These are phyloP conservation scores for Gliomastix tumulicola DNA, from an alignment of 2,329 filamentous ascomycete species.

Conservation along the genomic window DNA sequence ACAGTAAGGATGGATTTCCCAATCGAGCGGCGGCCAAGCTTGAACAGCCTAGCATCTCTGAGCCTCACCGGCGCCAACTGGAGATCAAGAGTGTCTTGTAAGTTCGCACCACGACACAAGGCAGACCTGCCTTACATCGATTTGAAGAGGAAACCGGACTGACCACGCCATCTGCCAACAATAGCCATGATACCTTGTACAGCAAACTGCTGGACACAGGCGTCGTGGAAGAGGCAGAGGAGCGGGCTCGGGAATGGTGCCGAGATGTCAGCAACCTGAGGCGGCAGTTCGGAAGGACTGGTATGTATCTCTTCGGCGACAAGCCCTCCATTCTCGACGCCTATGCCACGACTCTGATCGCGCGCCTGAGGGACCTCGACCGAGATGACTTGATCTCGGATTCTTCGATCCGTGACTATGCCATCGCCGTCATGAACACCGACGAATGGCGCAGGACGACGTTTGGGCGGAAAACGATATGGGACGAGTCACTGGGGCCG, in stretches of 20 bases:
- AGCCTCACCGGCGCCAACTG: constrained; percentile 16
- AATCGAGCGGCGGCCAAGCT: constrained; percentile 19
- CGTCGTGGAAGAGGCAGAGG: constrained; percentile 13
- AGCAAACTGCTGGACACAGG: constrained; percentile 13
- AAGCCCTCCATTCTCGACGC: constrained; percentile 20
- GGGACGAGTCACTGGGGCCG: constrained; percentile 11
- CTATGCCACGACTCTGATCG: constrained; percentile 12
- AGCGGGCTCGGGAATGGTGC: no score
- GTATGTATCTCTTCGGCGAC: constrained; percentile 18
- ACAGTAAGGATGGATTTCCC: constrained; percentile 14
- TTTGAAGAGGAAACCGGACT: not conserved
- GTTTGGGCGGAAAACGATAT: constrained; percentile 16
- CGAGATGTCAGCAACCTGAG: no score
- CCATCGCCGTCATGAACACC: constrained; percentile 10
- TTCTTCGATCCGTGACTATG: constrained; percentile 10
- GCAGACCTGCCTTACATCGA: not conserved
- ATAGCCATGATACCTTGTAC: constrained; percentile 17
- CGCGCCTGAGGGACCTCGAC: constrained; percentile 14
- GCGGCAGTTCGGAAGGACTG: no score
- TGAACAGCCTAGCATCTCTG: constrained; percentile 14
- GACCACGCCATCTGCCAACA: not conserved
- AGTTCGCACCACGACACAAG: no score
- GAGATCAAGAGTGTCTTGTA: constrained; percentile 22
- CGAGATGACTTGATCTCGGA: constrained; percentile 13
- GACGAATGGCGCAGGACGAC: constrained; percentile 16